These are phyloP conservation scores for Neolentinus lepideus DNA, from an alignment of 1,284 basidiomycete species.

Conservation along the genomic window DNA sequence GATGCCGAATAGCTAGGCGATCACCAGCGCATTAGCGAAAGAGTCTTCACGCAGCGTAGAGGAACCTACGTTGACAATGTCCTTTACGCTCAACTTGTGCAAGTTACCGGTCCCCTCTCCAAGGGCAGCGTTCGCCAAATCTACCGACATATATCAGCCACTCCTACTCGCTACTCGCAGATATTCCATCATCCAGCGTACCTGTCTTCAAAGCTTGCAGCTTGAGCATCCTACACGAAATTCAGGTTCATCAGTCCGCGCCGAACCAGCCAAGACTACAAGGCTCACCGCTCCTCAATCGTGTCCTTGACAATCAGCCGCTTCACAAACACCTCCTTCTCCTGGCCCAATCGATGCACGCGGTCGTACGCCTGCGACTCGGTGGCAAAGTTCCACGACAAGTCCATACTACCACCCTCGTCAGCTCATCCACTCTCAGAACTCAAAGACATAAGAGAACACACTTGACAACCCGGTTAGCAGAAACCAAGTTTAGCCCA, in stretches of 20 bases:
- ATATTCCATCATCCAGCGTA: slow-evolving; percentile 17
- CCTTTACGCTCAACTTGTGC: slow-evolving; percentile 54
- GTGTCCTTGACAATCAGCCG: slow-evolving; percentile 58
- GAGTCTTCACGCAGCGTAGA: neutral
- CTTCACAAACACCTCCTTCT: slow-evolving; percentile 63
- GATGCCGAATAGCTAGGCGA: neutral
- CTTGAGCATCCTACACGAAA: slow-evolving; percentile 52
- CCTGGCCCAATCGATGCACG: slow-evolving; percentile 64
- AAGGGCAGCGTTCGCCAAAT: slow-evolving; percentile 57
- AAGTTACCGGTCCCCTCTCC: slow-evolving; percentile 59
- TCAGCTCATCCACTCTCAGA: too few relatives aligned
- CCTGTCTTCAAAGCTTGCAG: slow-evolving; percentile 61
- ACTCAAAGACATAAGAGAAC: too few relatives aligned
- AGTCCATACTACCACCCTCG: slow-evolving; percentile 68
- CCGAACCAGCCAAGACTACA: neutral
- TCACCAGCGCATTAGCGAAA: neutral
- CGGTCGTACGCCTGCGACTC: slow-evolving; percentile 62
- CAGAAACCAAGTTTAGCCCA: slow-evolving; percentile 56
- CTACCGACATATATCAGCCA: slow-evolving; percentile 17
- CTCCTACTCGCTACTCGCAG: neutral
- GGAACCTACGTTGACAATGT: slow-evolving; percentile 40
- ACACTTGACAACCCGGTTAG: slow-evolving; percentile 63
- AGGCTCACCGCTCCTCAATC: slow-evolving; percentile 59
- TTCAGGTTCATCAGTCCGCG: slow-evolving; percentile 1
- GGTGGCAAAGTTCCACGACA: slow-evolving; percentile 66